phyloP scores from a whole-genome alignment of 164 flowering plant genomes.

The Aristolochia fimbriata region DNA sequence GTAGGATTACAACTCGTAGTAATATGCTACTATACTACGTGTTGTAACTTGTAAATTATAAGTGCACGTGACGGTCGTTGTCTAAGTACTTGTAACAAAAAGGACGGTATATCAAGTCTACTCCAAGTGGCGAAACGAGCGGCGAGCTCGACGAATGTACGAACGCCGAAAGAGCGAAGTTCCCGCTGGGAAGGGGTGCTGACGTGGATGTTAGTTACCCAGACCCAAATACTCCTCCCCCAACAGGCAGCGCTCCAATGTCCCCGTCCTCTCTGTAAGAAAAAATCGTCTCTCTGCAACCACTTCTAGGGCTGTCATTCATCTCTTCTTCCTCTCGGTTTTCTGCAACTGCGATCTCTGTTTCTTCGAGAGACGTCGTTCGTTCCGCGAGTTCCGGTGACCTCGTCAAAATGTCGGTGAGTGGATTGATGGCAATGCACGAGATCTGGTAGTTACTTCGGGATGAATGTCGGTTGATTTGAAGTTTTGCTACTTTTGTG shows the following conservation, averaged over 20 bases:
- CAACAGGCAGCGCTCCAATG: not conserved
- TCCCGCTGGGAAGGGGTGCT: not conserved
- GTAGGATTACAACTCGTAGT: too few relatives aligned
- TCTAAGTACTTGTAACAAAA: too few relatives aligned
- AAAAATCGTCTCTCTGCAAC: not conserved
- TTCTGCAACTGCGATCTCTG: not conserved
- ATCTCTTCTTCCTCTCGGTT: not conserved
- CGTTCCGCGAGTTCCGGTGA: not conserved
- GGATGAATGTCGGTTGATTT: not conserved
- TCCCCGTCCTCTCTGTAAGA: not conserved
- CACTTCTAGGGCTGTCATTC: not conserved
- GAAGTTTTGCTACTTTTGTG: too few relatives aligned
- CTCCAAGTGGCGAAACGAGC: too few relatives aligned
- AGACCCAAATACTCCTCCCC: not conserved
- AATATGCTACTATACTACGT: too few relatives aligned
- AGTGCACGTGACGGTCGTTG: too few relatives aligned
- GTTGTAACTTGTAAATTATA: too few relatives aligned
- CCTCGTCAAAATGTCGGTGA: conserved; percentile 7
- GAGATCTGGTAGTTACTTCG: not conserved
- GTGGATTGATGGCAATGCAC: not conserved
- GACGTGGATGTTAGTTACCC: not conserved
- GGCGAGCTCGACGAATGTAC: not conserved
- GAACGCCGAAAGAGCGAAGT: not conserved
- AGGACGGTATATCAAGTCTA: too few relatives aligned
- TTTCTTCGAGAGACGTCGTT: not conserved